These are phyloP conservation scores for Paraconiothyrium brasiliense DNA, from an alignment of 2,329 filamentous ascomycete genomes.

Conservation along the genomic window DNA sequence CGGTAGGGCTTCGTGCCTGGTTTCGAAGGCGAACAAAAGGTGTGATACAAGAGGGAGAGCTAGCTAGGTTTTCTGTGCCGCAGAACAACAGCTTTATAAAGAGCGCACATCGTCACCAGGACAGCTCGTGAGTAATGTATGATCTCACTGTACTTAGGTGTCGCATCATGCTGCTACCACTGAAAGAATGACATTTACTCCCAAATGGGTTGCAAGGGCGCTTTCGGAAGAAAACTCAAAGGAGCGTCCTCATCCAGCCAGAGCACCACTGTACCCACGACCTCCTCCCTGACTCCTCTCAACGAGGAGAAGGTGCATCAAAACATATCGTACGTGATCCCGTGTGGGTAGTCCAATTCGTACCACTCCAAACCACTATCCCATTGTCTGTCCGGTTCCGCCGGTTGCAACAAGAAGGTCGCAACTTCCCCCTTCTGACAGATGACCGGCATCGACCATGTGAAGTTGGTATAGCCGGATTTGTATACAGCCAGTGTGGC, in stretches of 20 bases:
- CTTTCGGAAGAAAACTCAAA: neutral
- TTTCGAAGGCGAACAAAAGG: neutral
- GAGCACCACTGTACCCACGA: neutral
- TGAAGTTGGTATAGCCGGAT: conserved; percentile 20
- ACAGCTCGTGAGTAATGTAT: neutral
- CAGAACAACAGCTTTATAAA: too few species aligned
- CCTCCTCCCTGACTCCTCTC: too few species aligned
- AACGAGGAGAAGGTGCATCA: neutral
- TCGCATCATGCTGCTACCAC: neutral
- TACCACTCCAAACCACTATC: conserved; percentile 40
- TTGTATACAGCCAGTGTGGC: conserved; percentile 31
- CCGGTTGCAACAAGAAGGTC: conserved; percentile 41
- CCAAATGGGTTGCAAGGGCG: neutral
- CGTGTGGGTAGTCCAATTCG: conserved; percentile 44
- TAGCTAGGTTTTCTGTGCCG: neutral
- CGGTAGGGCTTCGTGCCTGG: neutral
- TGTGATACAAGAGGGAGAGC: neutral
- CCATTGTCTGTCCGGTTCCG: conserved; percentile 16
- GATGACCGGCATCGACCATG: conserved; percentile 25
- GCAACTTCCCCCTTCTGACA: conserved; percentile 35
- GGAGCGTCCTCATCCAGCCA: neutral
- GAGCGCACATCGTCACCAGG: too few species aligned
- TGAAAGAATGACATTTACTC: neutral
- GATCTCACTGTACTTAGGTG: neutral
- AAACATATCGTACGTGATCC: conserved; percentile 42